Base-by-base conservation (phyloP, 805 yeast species). In the Ogataea neopini region DNA sequence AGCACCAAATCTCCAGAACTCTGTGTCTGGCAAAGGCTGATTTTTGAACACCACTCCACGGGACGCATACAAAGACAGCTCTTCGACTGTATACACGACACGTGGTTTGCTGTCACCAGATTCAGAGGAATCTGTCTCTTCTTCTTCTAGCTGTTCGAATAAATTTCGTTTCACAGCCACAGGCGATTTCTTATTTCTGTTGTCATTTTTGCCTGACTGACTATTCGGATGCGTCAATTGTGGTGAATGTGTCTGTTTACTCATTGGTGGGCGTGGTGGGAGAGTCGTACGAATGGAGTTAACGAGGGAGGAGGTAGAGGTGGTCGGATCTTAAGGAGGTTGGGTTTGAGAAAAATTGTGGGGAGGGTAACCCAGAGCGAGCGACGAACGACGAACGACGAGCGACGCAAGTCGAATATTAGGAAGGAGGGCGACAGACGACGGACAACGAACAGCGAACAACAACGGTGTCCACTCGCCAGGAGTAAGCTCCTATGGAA, bases 1-100 rank as follows among this genome's bases (percentile, higher is more conserved):
- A 9, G 57, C 59, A n/a, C 53, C 54, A 20, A 61, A 48, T 32
- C 67, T 52, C 58, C 63, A 62, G 34, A 62, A 62, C 2, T 48
- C 54, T 2, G 18, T 13, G 3, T 46, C 54, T 2, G 67, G 67
- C 14, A 61, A 33, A 6, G 53, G 49, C 7, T 19, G 19, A 35
- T 50, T 58, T 10, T 46, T 41, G 23, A 62, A 54, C 9, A 58
- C 10, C 6, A 54, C 51, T 2, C 55, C 63, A 6, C 39, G 23
- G 2, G 36, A 30, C 23, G 43, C 49, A 18, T 50, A 47, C 18
- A 29, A 39, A 6, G 50, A 19, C 8, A 62, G 51, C 39, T 57
- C 54, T 10, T 53, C 59, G 4, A 45, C 28, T 6, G 60, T 30
- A 44, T 61, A 60, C 13, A 28, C 14, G 33, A 47, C 40, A 15